Evolutionary conservation across 164 flowering plant genomes (phyloP).

Genomic region (Liriodendron chinense): DNA sequence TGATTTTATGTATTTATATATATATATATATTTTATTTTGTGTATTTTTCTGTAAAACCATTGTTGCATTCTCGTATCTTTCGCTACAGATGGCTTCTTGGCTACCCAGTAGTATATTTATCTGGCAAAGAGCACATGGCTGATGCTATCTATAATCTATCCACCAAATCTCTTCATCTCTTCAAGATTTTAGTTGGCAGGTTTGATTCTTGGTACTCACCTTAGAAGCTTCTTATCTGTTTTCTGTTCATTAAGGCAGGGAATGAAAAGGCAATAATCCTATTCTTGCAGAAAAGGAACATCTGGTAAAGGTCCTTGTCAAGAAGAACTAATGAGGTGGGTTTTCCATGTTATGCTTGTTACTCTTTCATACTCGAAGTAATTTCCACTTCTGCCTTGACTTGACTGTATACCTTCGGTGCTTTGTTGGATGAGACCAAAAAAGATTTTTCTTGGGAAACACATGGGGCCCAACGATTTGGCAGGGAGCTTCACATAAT

Average conservation of each 20-base stretch:
- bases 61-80: background rate
- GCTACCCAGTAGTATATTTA: slow-evolving; percentile 80
- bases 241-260: background rate
- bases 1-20: too few relatives aligned
- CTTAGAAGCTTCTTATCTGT: background rate
- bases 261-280: background rate
- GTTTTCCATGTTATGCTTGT: background rate
- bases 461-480: background rate
- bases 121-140: slow-evolving; percentile 63
- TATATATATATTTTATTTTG: too few relatives aligned
- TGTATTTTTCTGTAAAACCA: background rate
- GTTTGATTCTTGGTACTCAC: slow-evolving; percentile 29
- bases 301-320: slow-evolving; percentile 28
- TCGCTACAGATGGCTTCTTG: slow-evolving; percentile 85
- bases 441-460: background rate
- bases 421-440: background rate
- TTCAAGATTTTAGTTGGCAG: slow-evolving; percentile 59
- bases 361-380: background rate
- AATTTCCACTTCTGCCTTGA: background rate
- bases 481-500: background rate
- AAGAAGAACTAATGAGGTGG: slow-evolving; percentile 77
- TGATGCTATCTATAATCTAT: slow-evolving; percentile 71
- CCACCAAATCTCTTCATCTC: slow-evolving; percentile 69
- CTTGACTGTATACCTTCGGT: background rate
- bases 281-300: slow-evolving; percentile 39